phyloP scores from a whole-genome alignment of 805 yeast genomes.

The Lipomyces yamanashiensis region DNA sequence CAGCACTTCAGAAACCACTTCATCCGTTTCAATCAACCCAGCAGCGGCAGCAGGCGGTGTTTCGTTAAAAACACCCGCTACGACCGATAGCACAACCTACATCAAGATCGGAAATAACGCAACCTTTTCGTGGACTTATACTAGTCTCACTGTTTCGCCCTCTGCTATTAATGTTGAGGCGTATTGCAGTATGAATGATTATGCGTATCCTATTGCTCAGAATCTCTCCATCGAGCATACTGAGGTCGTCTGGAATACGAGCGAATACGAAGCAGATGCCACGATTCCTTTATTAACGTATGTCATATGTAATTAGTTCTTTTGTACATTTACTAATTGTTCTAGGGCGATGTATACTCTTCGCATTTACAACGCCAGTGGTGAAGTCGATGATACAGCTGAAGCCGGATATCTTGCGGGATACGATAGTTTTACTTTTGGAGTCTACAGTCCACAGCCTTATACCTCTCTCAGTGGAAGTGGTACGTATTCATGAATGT shows the following conservation, averaged over 20 bases:
- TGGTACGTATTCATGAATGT: not conserved
- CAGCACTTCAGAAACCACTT: slow-evolving; percentile 15
- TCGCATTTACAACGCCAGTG: slow-evolving; percentile 45
- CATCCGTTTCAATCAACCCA: slow-evolving; percentile 45
- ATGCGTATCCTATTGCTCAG: slow-evolving; percentile 47
- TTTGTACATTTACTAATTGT: slow-evolving; percentile 36
- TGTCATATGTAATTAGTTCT: slow-evolving; percentile 3
- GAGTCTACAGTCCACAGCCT: slow-evolving; percentile 48
- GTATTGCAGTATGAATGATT: slow-evolving; percentile 45
- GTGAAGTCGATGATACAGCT: slow-evolving; percentile 41
- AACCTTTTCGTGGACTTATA: slow-evolving; percentile 50
- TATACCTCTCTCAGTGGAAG: slow-evolving; percentile 41
- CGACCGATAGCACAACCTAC: slow-evolving; percentile 45
- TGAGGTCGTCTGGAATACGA: slow-evolving; percentile 47
- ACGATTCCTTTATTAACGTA: slow-evolving; percentile 30
- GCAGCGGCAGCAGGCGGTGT: slow-evolving; percentile 47
- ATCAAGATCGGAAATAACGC: slow-evolving; percentile 48
- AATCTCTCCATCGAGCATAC: slow-evolving; percentile 43
- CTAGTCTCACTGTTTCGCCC: slow-evolving; percentile 46
- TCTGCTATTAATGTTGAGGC: slow-evolving; percentile 48
- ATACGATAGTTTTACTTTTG: slow-evolving; percentile 43
- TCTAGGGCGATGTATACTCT: slow-evolving; percentile 48
- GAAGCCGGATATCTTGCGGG: slow-evolving; percentile 47
- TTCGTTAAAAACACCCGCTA: slow-evolving; percentile 44
- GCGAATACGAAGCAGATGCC: slow-evolving; percentile 40